phyloP scores from a whole-genome alignment of 2,329 filamentous ascomycete species.

The Lasiodiplodia gonubiensis region DNA sequence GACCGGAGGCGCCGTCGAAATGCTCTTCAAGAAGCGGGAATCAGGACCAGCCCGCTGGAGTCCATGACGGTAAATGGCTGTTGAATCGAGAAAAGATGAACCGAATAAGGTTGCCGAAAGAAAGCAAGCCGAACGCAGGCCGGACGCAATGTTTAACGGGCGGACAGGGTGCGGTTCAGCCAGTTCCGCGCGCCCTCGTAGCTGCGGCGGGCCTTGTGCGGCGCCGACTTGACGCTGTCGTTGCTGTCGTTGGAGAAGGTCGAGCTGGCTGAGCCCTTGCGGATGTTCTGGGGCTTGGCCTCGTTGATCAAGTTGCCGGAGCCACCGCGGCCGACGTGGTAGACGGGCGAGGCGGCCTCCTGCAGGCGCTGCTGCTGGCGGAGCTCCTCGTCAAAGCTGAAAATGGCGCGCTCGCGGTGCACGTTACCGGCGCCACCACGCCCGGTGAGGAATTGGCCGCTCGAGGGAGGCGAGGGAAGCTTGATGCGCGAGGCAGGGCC shows the following conservation, averaged over 20 bases:
- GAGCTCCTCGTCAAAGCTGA: constrained; percentile 72
- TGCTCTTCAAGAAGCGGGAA: constrained; percentile 22
- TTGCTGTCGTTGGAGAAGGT: constrained; percentile 34
- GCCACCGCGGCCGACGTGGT: constrained; percentile 68
- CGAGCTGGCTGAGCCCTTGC: constrained; percentile 41
- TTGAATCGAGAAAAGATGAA: not conserved
- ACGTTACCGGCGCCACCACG: constrained; percentile 73
- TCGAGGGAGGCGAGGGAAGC: constrained; percentile 53
- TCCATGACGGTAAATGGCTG: constrained; percentile 8
- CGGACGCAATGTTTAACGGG: constrained; percentile 2
- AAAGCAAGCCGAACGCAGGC: not conserved
- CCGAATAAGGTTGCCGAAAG: constrained; percentile 18
- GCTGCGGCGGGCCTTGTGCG: constrained; percentile 38
- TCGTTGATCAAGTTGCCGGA: constrained; percentile 60
- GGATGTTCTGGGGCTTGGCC: constrained; percentile 39
- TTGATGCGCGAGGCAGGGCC: constrained; percentile 57
- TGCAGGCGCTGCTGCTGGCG: constrained; percentile 62
- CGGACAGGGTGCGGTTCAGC: constrained; percentile 33
- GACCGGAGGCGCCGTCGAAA: constrained; percentile 19
- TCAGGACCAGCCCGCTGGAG: constrained; percentile 28
- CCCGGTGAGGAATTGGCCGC: constrained; percentile 66
- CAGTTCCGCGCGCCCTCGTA: constrained; percentile 46
- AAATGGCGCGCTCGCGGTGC: constrained; percentile 64
- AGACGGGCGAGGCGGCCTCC: constrained; percentile 63
- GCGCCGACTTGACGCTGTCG: constrained; percentile 31